Conservation (phyloP, 2,329 filamentous ascomycete genomes). For the Fusarium secorum region DNA sequence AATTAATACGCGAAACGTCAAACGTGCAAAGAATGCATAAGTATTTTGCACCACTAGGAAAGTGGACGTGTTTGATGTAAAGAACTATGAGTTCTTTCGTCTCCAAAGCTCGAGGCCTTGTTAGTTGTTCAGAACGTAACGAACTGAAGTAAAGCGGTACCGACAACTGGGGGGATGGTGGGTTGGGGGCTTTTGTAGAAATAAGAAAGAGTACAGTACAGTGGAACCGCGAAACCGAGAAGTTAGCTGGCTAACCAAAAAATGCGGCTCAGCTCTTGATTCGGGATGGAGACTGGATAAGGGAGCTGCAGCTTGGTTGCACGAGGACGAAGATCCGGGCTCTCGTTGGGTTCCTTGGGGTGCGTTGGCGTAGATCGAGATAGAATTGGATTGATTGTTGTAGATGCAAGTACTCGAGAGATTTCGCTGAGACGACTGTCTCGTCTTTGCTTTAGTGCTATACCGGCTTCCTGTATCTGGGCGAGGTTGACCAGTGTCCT, state of each 20-base stretch:
- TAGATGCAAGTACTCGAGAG: conserved; percentile 13
- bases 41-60: not conserved
- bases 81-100: not conserved
- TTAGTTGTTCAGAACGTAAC: conserved; percentile 14
- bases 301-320: conserved; percentile 31
- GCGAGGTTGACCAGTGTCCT: conserved; percentile 18
- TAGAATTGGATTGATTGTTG: conserved; percentile 24
- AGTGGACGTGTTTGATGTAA: not conserved
- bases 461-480: conserved; percentile 17
- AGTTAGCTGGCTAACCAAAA: conserved; percentile 23
- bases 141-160: conserved; percentile 21
- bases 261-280: conserved; percentile 39
- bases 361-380: conserved; percentile 35
- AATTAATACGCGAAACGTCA: not conserved
- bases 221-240: conserved; percentile 14
- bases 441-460: conserved; percentile 24
- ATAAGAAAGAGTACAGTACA: conserved; percentile 6
- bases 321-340: conserved; percentile 31
- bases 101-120: conserved; percentile 13
- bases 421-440: conserved; percentile 3
- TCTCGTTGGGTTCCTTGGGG: conserved; percentile 32
- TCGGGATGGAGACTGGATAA: conserved; percentile 23
- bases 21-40: not conserved
- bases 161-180: conserved; percentile 26
- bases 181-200: conserved; percentile 42